phyloP scores from a whole-genome alignment of 208 protist species.

The Leishmania tarentolae region DNA sequence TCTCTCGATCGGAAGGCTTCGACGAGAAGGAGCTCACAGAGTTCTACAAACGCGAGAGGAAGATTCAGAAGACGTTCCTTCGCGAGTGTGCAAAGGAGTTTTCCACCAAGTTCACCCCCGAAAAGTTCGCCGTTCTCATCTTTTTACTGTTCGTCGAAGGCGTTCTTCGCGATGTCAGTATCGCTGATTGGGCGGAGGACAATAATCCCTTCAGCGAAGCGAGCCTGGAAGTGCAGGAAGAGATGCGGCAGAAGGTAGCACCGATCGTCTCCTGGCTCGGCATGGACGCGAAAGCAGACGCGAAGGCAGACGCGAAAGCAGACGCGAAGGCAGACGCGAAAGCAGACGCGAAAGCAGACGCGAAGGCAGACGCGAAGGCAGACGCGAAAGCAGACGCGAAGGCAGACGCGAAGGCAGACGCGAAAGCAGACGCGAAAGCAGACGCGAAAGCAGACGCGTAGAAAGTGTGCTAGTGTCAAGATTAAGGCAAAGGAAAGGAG shows the following conservation, averaged over 20 bases:
- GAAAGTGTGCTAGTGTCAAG: background rate
- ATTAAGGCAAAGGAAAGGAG: constrained; percentile 9
- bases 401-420: too few relatives aligned
- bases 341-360: too few relatives aligned
- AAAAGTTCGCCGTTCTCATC: constrained; percentile 60
- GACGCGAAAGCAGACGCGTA: constrained; percentile 25
- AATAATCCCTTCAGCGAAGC: constrained; percentile 22
- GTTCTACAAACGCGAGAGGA: constrained; percentile 63
- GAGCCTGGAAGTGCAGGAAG: constrained; percentile 30
- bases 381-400: too few relatives aligned
- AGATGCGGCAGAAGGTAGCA: constrained; percentile 49
- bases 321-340: too few relatives aligned
- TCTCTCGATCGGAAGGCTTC: constrained; percentile 31
- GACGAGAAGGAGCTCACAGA: constrained; percentile 69
- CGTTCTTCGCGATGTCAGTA: constrained; percentile 51
- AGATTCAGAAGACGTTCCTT: constrained; percentile 64
- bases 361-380: too few relatives aligned
- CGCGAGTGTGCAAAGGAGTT: constrained; percentile 58
- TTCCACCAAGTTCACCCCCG: constrained; percentile 40
- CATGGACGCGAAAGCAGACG: constrained; percentile 28
- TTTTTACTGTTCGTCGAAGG: constrained; percentile 85
- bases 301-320: constrained; percentile 4
- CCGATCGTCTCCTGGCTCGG: constrained; percentile 69
- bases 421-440: too few relatives aligned
- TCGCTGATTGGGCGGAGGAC: constrained; percentile 53